Evolutionary conservation across 176 grass and related monocot species (phyloP), one percentile per base, ranked within the genome.

Genomic region (Aegilops bicornis): DNA sequence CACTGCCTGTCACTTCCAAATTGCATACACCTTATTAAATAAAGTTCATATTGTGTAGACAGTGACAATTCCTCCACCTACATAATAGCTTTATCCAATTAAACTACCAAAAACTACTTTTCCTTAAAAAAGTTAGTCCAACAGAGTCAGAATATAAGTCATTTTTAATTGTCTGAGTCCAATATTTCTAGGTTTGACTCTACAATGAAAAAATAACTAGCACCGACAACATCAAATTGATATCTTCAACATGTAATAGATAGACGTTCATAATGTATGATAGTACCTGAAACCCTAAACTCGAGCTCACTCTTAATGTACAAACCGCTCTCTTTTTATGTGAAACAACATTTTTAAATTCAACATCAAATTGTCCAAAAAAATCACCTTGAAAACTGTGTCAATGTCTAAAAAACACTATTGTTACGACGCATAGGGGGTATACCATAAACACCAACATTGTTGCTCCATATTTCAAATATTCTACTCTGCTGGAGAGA

Each of bases 401-500:
- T 13, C 22, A 16, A 47, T 74, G 40, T 74, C 71, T 23, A 47
- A 47, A 74, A 39, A 74, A 74, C n/a, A 74, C 71, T 74, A 25
- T 25, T 47, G 14, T 47, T 25, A 73, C 4, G n/a, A 45, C 39
- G 13, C n/a, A 14, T 23, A 25, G 40, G 14, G 40, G 10, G 14
- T 31, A 76, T 10, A 31, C 14, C 73, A 19, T 76, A 29, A 76
- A 75, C 45, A 7, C 24, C 14, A 75, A 75, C 72, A 75, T 29
- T 73, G 36, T 36, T 79, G 58, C 29, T 80, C 7, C 19, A 68
- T 74, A 23, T 33, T 80, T 80, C 25, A 70, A 78, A 29, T 39
- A 50, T 77, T 77, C 64, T 73, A 80, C 27, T 64, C 74, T 79
- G 17, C 45, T 86, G 65, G 33, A 79, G 76, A 31, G 11, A 56